Evolutionary conservation across 495 filamentous ascomycete genomes (phyloP).

Genomic region (Hypoxylon crocopeplum): DNA sequence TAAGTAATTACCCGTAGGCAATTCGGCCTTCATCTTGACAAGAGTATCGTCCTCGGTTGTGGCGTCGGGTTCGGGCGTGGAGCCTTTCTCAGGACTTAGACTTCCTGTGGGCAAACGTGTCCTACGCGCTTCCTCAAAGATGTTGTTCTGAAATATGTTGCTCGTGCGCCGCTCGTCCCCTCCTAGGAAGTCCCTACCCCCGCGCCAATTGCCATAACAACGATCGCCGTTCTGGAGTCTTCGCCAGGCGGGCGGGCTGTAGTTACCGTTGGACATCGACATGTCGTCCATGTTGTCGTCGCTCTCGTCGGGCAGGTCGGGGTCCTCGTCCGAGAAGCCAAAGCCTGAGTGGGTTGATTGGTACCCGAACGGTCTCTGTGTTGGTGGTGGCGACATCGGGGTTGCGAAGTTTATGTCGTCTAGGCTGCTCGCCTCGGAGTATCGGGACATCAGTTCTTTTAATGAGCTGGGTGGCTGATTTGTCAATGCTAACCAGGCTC

Average conservation of each 20-base stretch:
- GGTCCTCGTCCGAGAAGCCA: conserved; percentile 60
- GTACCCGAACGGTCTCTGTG: conserved; percentile 61
- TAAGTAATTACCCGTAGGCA: conserved; percentile 5
- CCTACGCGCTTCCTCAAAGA: conserved; percentile 56
- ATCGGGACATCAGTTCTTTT: conserved; percentile 33
- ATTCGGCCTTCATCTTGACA: conserved; percentile 43
- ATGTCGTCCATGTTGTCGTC: conserved; percentile 50
- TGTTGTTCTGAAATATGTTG: conserved; percentile 40
- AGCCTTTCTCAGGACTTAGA: conserved; percentile 57
- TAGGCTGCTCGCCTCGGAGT: conserved; percentile 40
- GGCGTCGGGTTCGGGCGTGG: conserved; percentile 54
- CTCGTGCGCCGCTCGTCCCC: conserved; percentile 43
- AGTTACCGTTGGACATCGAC: conserved; percentile 55
- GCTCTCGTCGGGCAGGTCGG: conserved; percentile 59
- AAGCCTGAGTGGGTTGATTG: conserved; percentile 82
- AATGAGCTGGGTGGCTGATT: neutral
- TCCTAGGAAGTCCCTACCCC: conserved; percentile 46
- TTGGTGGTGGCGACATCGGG: conserved; percentile 44
- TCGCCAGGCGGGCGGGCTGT: conserved; percentile 63
- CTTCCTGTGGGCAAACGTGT: conserved; percentile 60
- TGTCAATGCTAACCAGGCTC: conserved; percentile 11
- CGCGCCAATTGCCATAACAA: conserved; percentile 63
- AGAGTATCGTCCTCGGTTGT: conserved; percentile 39
- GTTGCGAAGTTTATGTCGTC: conserved; percentile 66
- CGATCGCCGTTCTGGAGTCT: conserved; percentile 59